Conservation (phyloP, 2,329 filamentous ascomycete species). For the Diaporthe ampelina region DNA sequence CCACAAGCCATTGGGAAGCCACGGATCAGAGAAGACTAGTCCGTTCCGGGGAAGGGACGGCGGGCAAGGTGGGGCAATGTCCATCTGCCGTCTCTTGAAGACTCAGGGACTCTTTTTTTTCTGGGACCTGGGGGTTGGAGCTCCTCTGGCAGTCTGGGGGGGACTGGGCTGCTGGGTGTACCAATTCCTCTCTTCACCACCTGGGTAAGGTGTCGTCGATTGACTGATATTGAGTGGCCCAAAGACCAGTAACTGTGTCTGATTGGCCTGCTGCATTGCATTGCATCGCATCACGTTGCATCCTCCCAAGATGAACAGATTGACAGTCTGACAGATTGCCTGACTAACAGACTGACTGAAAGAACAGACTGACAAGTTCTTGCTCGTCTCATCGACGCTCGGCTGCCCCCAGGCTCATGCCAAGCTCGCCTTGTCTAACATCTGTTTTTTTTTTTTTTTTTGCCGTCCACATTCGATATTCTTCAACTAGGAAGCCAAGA, state of each 20-base stretch:
- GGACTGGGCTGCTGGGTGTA: neutral
- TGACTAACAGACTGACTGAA: neutral
- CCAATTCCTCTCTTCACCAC: neutral
- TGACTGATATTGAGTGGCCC: neutral
- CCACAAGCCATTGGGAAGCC: conserved; percentile 24
- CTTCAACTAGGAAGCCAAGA: neutral
- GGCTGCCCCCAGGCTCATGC: neutral
- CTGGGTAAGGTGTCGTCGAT: neutral
- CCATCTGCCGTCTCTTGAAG: conserved; percentile 29
- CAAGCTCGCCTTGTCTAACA: neutral
- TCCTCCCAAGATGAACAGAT: neutral
- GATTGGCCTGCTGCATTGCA: conserved; percentile 11
- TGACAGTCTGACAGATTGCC: neutral
- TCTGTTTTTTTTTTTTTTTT: no score
- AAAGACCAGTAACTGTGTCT: neutral
- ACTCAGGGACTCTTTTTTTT: conserved; percentile 9
- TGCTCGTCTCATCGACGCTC: neutral
- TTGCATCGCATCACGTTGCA: conserved; percentile 23
- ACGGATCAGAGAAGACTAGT: conserved; percentile 22
- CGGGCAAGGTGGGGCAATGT: conserved; percentile 12
- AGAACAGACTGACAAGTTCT: neutral
- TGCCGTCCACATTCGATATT: neutral
- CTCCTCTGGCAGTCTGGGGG: neutral
- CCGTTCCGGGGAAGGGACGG: conserved; percentile 4
- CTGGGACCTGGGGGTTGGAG: neutral